Base-by-base conservation (phyloP, 371 early-diverging fungal genomes). In the Zancudomyces culisetae region DNA sequence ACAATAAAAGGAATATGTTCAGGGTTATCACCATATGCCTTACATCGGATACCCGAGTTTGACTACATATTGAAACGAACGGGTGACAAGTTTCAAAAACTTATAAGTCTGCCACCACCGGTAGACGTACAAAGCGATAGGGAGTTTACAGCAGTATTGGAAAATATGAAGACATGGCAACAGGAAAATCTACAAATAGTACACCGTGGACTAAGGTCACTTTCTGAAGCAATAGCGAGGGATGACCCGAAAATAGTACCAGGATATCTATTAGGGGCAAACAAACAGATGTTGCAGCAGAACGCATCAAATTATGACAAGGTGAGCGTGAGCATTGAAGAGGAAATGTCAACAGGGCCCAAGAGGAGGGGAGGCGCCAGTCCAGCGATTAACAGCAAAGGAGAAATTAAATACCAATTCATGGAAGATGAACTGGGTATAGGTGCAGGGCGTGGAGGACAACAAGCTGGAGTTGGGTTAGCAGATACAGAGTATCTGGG, bases 1-100 rank as follows among this genome's bases (percentile, higher is more conserved):
- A 71, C 77, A 8, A 61, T 80, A 22, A 70, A 70, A 29, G 70
- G 73, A 49, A 66, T 75, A 35, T 63, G 66, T 55, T 60, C 68
- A 4, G 63, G 60, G 29, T 55, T 60, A 43, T 61, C 70, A 41
- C 71, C 70, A 6, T 60, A 68, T 60, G 62, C 65, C 29, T 57
- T 71, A 51, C 50, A 60, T 47, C 54, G 67, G 61, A 54, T 75
- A 66, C 57, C 68, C 55, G 57, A 60, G 30, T 72, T 74, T 29
- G 53, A 56, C 45, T 55, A 57, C 24, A 65, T 74, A 49, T 55
- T 67, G 54, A 62, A 65, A 35, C 59, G 61, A 19, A 72, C 66
- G 45, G 60, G 59, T 23, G 68, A 73, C 41, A 71, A 74, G 48
- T 63, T 74, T 46, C 43, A 58, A 12, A 62, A 57, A 40, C 42